phyloP scores from a whole-genome alignment of 345 rosid species.

The Eucalyptus cladocalyx region DNA sequence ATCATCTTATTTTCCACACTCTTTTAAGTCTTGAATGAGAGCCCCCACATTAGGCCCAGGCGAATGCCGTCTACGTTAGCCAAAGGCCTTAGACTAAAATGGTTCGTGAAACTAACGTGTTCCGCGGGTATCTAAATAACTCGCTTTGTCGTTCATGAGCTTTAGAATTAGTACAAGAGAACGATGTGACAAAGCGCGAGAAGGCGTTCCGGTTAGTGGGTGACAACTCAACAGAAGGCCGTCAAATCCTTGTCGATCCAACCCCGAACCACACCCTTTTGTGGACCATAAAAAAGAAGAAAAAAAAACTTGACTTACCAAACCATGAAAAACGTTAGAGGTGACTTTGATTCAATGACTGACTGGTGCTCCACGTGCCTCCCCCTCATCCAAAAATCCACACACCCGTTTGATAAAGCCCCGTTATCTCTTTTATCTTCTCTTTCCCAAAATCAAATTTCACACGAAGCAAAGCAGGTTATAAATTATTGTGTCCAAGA shows the following conservation, averaged over 20 bases:
- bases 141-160: no score
- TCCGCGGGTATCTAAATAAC: no score
- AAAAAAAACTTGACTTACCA: not conserved
- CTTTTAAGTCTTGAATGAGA: not conserved
- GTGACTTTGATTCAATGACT: not conserved
- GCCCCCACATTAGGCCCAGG: not conserved
- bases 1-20: not conserved
- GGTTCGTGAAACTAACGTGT: not conserved
- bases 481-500: no score
- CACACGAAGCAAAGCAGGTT: no score
- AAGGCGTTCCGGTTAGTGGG: not conserved
- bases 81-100: not conserved
- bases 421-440: no score
- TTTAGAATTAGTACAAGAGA: not conserved
- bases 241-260: not conserved
- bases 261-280: not conserved
- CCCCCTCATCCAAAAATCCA: not conserved
- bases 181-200: not conserved
- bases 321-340: not conserved
- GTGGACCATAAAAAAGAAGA: not conserved
- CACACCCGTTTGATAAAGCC: not conserved
- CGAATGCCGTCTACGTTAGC: not conserved
- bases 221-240: not conserved
- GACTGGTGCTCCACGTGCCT: not conserved
- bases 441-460: no score